These are phyloP conservation scores for Pseudogymnoascus sp. DNA, from an alignment of 2,329 filamentous ascomycete genomes.

Conservation along the genomic window DNA sequence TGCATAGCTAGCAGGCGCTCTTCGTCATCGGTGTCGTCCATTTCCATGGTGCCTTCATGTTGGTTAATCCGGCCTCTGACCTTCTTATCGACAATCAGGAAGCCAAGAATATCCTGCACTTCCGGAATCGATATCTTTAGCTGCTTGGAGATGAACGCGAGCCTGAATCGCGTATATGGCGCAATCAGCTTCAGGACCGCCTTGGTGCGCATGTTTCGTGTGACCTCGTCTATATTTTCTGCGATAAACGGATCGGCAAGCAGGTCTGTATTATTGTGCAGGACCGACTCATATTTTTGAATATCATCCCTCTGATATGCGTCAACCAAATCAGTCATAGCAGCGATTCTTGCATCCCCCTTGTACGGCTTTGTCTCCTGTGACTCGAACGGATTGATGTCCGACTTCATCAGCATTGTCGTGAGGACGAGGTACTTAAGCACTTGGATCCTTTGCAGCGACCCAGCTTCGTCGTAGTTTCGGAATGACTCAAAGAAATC, in stretches of 20 bases:
- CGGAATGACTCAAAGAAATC: slow-evolving; percentile 99
- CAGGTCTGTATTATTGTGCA: slow-evolving; percentile 81
- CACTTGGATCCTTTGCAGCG: slow-evolving; percentile 90
- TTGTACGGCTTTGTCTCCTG: slow-evolving; percentile 99
- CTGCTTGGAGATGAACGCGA: slow-evolving; percentile 78
- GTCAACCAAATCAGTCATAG: slow-evolving; percentile 95
- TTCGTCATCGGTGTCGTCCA: slow-evolving; percentile 63
- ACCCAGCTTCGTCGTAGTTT: slow-evolving; percentile 97
- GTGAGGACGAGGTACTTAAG: slow-evolving; percentile 94
- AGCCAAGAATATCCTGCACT: slow-evolving; percentile 91
- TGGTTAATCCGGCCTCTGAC: slow-evolving; percentile 86
- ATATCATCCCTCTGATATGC: slow-evolving; percentile 95
- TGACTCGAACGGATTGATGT: slow-evolving; percentile 98
- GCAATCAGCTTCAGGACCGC: slow-evolving; percentile 87
- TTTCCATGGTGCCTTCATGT: slow-evolving; percentile 72
- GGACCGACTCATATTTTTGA: slow-evolving; percentile 77
- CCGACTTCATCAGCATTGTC: slow-evolving; percentile 96
- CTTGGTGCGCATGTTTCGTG: slow-evolving; percentile 95
- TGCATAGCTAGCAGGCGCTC: slow-evolving; percentile 66
- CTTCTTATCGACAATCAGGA: slow-evolving; percentile 83
- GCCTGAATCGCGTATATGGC: slow-evolving; percentile 86
- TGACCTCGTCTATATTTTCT: slow-evolving; percentile 98
- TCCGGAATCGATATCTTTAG: slow-evolving; percentile 79
- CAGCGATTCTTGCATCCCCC: slow-evolving; percentile 86
- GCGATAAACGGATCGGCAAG: slow-evolving; percentile 91